Base-by-base conservation (phyloP, 2,329 filamentous ascomycete species). In the Trichoderma polysporum region DNA sequence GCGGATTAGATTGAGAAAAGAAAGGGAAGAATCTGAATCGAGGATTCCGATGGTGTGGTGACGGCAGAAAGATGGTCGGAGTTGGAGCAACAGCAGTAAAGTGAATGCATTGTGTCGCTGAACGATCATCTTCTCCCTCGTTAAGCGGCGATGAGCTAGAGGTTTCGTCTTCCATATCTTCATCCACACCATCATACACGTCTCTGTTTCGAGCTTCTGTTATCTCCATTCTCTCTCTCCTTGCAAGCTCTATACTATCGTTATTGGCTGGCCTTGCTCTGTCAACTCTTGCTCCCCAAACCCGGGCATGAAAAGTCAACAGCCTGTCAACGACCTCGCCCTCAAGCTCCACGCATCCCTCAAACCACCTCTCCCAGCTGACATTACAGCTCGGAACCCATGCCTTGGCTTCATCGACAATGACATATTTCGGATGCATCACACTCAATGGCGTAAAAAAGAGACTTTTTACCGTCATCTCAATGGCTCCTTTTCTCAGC, bases 351-450 rank as follows among this genome's bases (percentile, higher is more conserved):
- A 94, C 79, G 66, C 89, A 92, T 0, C 90, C 91, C 76, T 96
- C 92, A 29, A 94, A 89, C 92, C 92, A 96, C n/a, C 87, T 79
- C 76, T 95, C 92, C 91, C 91, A 95, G 73, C 90, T 93, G 4
- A 96, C 87, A 72, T 96, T 96, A 77, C 91, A 94, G 72, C 90
- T 93, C 0, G 92, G 92, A 10, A 95, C 77, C 72, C 90, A 89
- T 0, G 90, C 90, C 2, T 79, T 82, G 35, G 81, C 76, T 0
- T 89, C 84, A 75, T 96, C 92, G 1, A 94, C 77, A 15, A 95
- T 83, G 41, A 94, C 83, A 71, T 92, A 94, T 73, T 96, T 96
- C 0, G 92, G 90, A 74, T 96, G 92, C 88, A 95, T 91, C n/a
- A 96, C 90, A 73, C 91, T 92, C 68, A 95, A 88, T 0, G 92